Percentiles rank a stretch among this genome's conserved stretches.
Evolutionary conservation across 2,329 filamentous ascomycete species (phyloP).

Genomic region (Chrysoporthe cubensis): DNA sequence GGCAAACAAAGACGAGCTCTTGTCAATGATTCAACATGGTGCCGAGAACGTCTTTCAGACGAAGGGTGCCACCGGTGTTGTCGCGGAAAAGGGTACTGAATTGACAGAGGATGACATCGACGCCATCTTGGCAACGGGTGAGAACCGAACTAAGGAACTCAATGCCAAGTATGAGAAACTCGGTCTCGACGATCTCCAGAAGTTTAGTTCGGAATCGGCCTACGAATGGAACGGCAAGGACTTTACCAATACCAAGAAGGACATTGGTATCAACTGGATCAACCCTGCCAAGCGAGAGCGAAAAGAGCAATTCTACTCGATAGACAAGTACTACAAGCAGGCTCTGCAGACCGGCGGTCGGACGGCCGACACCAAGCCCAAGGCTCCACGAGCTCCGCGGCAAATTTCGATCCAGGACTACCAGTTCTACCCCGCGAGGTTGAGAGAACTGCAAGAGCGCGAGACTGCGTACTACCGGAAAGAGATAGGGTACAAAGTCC

Average conservation of each 20-base stretch:
- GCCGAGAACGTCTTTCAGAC: slow-evolving; percentile 90
- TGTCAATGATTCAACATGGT: slow-evolving; percentile 98
- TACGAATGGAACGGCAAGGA: slow-evolving; percentile 99
- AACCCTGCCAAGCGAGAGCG: slow-evolving; percentile 97
- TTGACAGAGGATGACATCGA: slow-evolving; percentile 92
- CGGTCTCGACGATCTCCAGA: slow-evolving; percentile 94
- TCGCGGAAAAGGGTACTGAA: slow-evolving; percentile 63
- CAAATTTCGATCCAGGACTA: slow-evolving; percentile 93
- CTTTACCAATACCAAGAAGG: slow-evolving; percentile 89
- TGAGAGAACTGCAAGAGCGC: slow-evolving; percentile 90
- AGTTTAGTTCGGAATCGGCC: slow-evolving; percentile 95
- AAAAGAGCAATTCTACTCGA: slow-evolving; percentile 97
- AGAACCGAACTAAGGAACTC: slow-evolving; percentile 84
- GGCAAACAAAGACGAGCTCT: slow-evolving; percentile 91
- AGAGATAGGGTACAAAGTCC: slow-evolving; percentile 93
- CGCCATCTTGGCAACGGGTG: slow-evolving; percentile 80
- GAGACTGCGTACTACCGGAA: slow-evolving; percentile 96
- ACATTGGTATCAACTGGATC: slow-evolving; percentile 94
- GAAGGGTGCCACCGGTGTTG: slow-evolving; percentile 65
- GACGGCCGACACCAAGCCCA: slow-evolving; percentile 85
- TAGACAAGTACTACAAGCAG: slow-evolving; percentile 97
- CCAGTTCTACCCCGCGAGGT: slow-evolving; percentile 87
- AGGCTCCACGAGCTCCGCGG: slow-evolving; percentile 93
- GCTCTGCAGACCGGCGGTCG: slow-evolving; percentile 79
- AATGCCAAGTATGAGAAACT: slow-evolving; percentile 96